These are phyloP conservation scores for Dictyostelium intermedium DNA, from an alignment of 78 protist genomes.

Conservation along the genomic window DNA sequence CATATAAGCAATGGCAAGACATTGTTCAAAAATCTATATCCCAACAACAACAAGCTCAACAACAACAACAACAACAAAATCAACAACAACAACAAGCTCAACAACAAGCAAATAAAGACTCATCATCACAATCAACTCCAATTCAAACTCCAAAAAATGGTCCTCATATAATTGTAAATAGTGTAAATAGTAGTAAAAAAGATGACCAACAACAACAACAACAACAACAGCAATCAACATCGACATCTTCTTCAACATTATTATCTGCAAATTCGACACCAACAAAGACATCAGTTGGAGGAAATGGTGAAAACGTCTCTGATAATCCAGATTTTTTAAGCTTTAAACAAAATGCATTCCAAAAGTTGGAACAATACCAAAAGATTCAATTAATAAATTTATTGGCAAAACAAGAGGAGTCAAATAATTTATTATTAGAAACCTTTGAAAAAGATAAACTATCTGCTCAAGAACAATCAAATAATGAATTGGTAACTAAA, in stretches of 20 bases:
- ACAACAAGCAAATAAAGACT: neutral
- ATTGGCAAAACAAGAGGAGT: constrained; percentile 51
- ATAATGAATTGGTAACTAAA: neutral
- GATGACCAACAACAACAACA: neutral
- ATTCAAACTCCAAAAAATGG: constrained; percentile 26
- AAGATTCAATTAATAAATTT: constrained; percentile 39
- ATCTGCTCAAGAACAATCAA: neutral
- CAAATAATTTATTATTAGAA: neutral
- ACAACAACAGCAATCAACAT: neutral
- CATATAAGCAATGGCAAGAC: constrained; percentile 63
- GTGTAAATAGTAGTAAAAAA: constrained; percentile 11
- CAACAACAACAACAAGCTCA: neutral
- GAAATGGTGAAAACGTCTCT: neutral
- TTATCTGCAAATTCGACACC: neutral
- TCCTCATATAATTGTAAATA: constrained; percentile 24
- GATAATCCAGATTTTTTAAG: constrained; percentile 26
- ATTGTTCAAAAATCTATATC: neutral
- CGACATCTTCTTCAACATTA: neutral
- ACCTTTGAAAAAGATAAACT: constrained; percentile 30
- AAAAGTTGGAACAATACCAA: constrained; percentile 59
- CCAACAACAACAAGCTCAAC: neutral
- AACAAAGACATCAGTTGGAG: neutral
- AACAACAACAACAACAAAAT: neutral
- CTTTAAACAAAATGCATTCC: constrained; percentile 67
- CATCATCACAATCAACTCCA: constrained; percentile 9